Conservation (phyloP, 495 filamentous ascomycete species). For the Penicillium desertorum region DNA sequence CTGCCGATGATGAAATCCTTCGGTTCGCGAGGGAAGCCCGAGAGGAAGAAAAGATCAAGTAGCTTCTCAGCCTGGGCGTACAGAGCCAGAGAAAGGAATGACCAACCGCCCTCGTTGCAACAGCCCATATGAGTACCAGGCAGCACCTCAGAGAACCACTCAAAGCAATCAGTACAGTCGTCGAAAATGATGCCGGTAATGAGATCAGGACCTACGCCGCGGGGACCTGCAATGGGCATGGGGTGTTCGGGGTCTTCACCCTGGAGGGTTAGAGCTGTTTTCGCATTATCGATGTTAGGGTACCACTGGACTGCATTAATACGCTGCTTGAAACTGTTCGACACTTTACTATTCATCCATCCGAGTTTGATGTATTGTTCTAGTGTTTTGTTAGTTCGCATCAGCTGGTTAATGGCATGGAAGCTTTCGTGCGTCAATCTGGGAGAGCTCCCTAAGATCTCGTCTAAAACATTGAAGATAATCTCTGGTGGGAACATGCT, state of each 20-base stretch:
- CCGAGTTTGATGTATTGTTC: not conserved
- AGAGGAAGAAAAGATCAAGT: not conserved
- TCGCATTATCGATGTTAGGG: not conserved
- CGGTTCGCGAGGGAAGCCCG: not conserved
- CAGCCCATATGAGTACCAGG: not conserved
- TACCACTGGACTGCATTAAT: not conserved
- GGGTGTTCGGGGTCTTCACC: not conserved
- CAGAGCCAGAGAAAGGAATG: not conserved
- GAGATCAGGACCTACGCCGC: not conserved
- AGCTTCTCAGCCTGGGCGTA: not conserved
- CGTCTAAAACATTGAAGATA: constrained; percentile 13
- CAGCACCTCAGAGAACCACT: constrained; percentile 3
- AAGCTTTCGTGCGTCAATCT: constrained; percentile 12
- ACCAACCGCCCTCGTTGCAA: constrained; percentile 4
- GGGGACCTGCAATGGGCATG: not conserved
- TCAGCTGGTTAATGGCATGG: constrained; percentile 5
- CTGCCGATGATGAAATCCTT: not conserved
- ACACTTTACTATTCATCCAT: not conserved
- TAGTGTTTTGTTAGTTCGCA: not conserved
- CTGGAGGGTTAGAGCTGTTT: not conserved
- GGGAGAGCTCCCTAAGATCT: not conserved
- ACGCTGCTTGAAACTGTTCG: not conserved
- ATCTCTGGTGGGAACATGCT: constrained; percentile 11
- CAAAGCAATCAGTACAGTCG: constrained; percentile 11
- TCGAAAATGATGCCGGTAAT: constrained; percentile 13